These are phyloP conservation scores for Brettanomyces anomalus DNA, from an alignment of 805 yeast genomes.

Conservation along the genomic window DNA sequence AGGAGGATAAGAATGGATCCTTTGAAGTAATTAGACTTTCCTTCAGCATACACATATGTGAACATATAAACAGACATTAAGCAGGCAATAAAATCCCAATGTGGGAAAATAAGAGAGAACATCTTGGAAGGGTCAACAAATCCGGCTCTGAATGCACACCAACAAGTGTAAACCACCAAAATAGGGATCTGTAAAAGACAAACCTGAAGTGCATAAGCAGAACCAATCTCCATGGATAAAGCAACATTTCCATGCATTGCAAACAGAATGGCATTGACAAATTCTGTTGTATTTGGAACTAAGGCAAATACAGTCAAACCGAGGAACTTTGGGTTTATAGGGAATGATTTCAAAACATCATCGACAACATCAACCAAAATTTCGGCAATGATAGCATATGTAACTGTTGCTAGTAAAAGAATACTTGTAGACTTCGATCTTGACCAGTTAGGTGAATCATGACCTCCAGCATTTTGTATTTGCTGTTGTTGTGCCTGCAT, in stretches of 20 bases:
- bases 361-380: conserved; percentile 90
- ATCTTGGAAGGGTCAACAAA: conserved; percentile 30
- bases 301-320: conserved; percentile 93
- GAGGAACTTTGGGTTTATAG: conserved; percentile 83
- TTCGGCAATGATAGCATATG: conserved; percentile 92
- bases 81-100: conserved; percentile 89
- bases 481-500: conserved; percentile 3
- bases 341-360: conserved; percentile 64
- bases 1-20: conserved; percentile 80
- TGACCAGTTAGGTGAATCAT: conserved; percentile 97
- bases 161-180: conserved; percentile 67
- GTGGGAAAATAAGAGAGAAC: conserved; percentile 83
- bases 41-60: conserved; percentile 93
- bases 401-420: conserved; percentile 70
- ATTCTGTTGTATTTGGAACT: conserved; percentile 96
- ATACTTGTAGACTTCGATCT: conserved; percentile 75
- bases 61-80: conserved; percentile 80
- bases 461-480: conserved; percentile 46
- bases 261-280: conserved; percentile 91
- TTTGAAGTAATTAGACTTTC: conserved; percentile 92
- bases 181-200: conserved; percentile 90
- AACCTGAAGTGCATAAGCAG: conserved; percentile 95
- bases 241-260: conserved; percentile 96
- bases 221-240: conserved; percentile 93
- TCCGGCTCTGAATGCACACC: conserved; percentile 25